Percentiles rank a stretch among this genome's conserved stretches.
Evolutionary conservation across 306 rosid genomes (phyloP).

Genomic region (Vicia villosa): DNA sequence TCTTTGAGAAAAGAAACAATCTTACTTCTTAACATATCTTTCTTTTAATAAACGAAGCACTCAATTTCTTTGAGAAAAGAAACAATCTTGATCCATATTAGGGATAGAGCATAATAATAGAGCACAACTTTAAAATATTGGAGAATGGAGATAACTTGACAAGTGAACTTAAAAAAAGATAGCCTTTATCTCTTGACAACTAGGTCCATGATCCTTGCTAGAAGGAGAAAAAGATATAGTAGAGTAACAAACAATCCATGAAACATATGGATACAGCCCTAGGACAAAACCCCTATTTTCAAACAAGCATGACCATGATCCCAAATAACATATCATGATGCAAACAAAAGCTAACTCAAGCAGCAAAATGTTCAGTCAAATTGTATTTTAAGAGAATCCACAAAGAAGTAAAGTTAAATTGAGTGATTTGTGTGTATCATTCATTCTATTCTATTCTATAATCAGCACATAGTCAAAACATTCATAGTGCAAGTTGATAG

Average conservation of each 20-base stretch:
- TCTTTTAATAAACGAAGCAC: no score
- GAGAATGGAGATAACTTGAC: constrained; percentile 8
- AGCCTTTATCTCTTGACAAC: constrained; percentile 31
- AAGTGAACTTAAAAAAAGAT: not conserved
- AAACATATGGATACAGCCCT: constrained; percentile 4
- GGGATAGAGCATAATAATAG: no score
- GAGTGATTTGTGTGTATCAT: constrained; percentile 6
- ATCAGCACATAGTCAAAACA: constrained; percentile 29
- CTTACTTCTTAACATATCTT: no score
- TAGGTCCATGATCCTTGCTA: constrained; percentile 36
- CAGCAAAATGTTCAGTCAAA: no score
- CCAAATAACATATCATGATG: constrained; percentile 9
- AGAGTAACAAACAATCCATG: not conserved
- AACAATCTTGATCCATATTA: no score
- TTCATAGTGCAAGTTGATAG: constrained; percentile 24
- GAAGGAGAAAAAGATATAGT: not conserved
- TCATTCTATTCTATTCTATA: not conserved
- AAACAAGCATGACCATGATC: constrained; percentile 13
- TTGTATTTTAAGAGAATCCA: no score
- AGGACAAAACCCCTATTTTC: not conserved
- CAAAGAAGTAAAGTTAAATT: not conserved
- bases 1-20: no score
- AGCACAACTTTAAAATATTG: constrained; percentile 21
- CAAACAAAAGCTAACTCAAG: not conserved
- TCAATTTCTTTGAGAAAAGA: no score